Conservation (phyloP, 139 green algal species). For the Nannochloris sp. region DNA sequence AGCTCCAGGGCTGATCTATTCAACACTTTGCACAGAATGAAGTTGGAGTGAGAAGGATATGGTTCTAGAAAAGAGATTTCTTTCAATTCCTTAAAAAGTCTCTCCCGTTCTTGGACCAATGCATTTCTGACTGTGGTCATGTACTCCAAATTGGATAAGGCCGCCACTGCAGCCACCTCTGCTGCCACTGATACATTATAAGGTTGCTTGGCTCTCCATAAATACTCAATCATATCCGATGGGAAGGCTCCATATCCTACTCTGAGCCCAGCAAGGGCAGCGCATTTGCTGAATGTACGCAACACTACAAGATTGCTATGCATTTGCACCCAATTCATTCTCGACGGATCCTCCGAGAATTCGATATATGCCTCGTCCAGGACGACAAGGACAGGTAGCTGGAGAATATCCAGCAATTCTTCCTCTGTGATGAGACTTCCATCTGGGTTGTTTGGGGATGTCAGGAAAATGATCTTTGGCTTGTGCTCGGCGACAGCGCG, state of each 20-base stretch:
- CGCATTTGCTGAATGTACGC: conserved; percentile 95
- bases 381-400: conserved; percentile 87
- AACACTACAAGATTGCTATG: conserved; percentile 91
- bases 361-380: conserved; percentile 99
- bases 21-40: conserved; percentile 78
- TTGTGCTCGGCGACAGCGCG: conserved; percentile 62
- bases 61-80: conserved; percentile 78
- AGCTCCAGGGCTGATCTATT: conserved; percentile 59
- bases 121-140: conserved; percentile 62
- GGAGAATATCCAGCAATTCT: conserved; percentile 68
- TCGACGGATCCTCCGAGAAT: conserved; percentile 63
- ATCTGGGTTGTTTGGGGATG: conserved; percentile 98
- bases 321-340: conserved; percentile 60
- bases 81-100: conserved; percentile 54
- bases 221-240: conserved; percentile 65
- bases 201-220: conserved; percentile 97
- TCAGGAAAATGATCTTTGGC: conserved; percentile 98
- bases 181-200: conserved; percentile 97
- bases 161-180: conserved; percentile 72
- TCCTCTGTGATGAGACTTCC: conserved; percentile 74
- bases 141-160: conserved; percentile 64
- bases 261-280: conserved; percentile 63
- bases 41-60: conserved; percentile 90
- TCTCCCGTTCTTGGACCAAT: conserved; percentile 75
- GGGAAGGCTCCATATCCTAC: conserved; percentile 60